These are phyloP conservation scores for Pseudonitzschia multiseries DNA, from an alignment of 108 stramenopile genomes.

Conservation along the genomic window DNA sequence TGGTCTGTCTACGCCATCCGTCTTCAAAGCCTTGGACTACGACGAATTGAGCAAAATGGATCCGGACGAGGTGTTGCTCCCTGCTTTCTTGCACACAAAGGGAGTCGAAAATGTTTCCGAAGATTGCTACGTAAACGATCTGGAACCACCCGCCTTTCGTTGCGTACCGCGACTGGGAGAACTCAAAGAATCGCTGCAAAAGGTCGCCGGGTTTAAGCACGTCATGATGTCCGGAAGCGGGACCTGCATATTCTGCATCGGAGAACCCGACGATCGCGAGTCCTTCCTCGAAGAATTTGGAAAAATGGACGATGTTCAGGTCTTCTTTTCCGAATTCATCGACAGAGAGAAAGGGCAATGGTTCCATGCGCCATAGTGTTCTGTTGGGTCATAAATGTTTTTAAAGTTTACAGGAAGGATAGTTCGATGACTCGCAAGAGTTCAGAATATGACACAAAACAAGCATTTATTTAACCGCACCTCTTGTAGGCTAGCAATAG, in stretches of 20 bases:
- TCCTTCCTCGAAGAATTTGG: constrained; percentile 60
- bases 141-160: constrained; percentile 81
- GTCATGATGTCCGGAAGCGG: constrained; percentile 89
- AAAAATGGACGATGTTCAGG: constrained; percentile 52
- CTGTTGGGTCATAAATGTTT: too few relatives aligned
- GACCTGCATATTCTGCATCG: constrained; percentile 84
- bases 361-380: constrained; percentile 37
- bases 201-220: constrained; percentile 70
- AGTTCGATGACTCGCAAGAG: too few relatives aligned
- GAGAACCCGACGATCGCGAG: constrained; percentile 63
- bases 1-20: constrained; percentile 90
- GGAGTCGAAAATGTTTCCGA: constrained; percentile 55
- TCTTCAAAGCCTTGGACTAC: constrained; percentile 89
- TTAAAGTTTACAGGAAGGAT: too few relatives aligned
- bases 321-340: constrained; percentile 71
- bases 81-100: constrained; percentile 51
- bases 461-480: too few relatives aligned
- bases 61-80: constrained; percentile 59
- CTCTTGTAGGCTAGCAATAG: too few relatives aligned
- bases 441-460: too few relatives aligned
- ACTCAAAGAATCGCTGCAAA: constrained; percentile 58
- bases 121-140: constrained; percentile 77
- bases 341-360: constrained; percentile 42
- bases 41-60: constrained; percentile 67
- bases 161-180: constrained; percentile 65